Base-by-base conservation (phyloP, 2,329 filamentous ascomycete genomes). In the Ilyonectria destructans region DNA sequence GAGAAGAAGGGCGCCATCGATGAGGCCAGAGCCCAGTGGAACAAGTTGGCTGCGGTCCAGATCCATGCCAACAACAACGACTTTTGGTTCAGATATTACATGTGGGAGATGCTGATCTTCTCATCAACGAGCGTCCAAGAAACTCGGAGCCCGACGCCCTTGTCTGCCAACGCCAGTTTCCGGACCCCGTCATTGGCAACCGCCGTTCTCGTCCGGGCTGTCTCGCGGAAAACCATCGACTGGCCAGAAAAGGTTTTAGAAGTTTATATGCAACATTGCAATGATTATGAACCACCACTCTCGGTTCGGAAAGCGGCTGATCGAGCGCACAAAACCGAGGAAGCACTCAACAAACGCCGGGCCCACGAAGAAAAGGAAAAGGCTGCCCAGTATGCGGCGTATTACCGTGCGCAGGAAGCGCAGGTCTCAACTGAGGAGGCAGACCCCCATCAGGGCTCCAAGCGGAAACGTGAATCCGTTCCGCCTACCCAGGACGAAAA, bases 21-120 rank as follows among this genome's bases (percentile, higher is more conserved):
- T 21, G 91, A 91, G 64, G 96, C 96, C 2, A 90, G 96, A 45
- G 86, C 88, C 17, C 89, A 93, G 55, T 98, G 94, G 90, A 90
- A 92, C 71, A 88, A 89, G 19, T 85, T 98, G 33, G 87, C 86
- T 4, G 79, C 89, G 23, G 84, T 89, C n/a, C 85, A 87, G 19
- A 90, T 90, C 4, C 83, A 94, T 63, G 90, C 91, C 33, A 89
- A 94, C 74, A 95, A 91, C 74, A 95, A 95, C 77, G 94, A 97
- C 75, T 98, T 98, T 79, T 99, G 96, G 96, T 87, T 95, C 62
- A 90, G 91, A 49, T 98, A 94, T 81, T 98, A 98, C 81, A 86
- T 92, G 60, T 98, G 95, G 92, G 96, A 98, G 82, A 92, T 98
- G 86, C 87, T 92, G 65, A 76, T 89, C 5, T 89, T 88, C 70